These are phyloP conservation scores for Lactarius psammicola DNA, from an alignment of 768 basidiomycete species.

Conservation along the genomic window DNA sequence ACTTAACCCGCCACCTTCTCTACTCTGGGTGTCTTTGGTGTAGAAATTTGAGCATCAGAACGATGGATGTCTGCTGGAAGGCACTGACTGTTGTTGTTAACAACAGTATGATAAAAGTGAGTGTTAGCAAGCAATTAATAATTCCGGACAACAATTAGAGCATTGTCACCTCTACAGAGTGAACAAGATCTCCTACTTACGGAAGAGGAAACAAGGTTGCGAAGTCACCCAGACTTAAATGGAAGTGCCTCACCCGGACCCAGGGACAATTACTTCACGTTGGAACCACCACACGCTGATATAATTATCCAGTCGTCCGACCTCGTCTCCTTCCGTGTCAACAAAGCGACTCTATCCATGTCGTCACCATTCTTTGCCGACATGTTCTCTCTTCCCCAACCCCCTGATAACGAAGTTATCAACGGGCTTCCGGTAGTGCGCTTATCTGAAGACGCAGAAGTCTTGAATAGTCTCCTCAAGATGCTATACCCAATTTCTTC, in stretches of 20 bases:
- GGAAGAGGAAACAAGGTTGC: not conserved
- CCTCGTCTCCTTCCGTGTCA: slow-evolving; percentile 33
- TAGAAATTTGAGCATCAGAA: too few species aligned
- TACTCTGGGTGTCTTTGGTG: too few species aligned
- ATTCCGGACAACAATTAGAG: not conserved
- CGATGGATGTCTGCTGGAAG: too few species aligned
- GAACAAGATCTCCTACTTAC: not conserved
- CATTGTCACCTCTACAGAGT: not conserved
- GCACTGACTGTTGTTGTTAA: not conserved
- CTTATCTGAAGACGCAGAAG: slow-evolving; percentile 11
- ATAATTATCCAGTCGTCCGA: slow-evolving; percentile 35
- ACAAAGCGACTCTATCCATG: slow-evolving; percentile 33
- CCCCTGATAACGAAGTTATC: slow-evolving; percentile 8
- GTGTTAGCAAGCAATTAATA: not conserved
- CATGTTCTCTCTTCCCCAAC: slow-evolving; percentile 33
- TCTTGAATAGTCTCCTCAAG: slow-evolving; percentile 7
- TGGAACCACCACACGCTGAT: not conserved
- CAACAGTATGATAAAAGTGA: not conserved
- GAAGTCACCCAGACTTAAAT: not conserved
- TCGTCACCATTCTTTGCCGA: slow-evolving; percentile 36
- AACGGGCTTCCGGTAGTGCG: slow-evolving; percentile 19
- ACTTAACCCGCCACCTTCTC: too few species aligned
- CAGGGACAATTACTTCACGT: not conserved
- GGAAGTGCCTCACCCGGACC: not conserved
- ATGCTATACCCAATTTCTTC: slow-evolving; percentile 3